These are phyloP conservation scores for Ceratobasidium sp. DNA, from an alignment of 1,284 basidiomycete species.

Conservation along the genomic window DNA sequence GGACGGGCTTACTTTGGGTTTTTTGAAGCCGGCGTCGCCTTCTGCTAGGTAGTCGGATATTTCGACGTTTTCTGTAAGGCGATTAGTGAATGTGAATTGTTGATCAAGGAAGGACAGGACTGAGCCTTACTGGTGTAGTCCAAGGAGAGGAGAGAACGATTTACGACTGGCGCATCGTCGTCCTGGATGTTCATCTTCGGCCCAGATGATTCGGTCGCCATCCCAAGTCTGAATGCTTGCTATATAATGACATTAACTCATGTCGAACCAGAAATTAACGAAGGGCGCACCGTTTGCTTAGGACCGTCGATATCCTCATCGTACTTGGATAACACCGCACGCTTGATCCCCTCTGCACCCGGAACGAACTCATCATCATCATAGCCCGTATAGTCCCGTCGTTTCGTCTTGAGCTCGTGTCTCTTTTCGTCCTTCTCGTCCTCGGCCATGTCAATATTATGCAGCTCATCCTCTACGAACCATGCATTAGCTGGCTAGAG, in stretches of 20 bases:
- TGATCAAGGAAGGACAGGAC: neutral
- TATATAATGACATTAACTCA: conserved; percentile 16
- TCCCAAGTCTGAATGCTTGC: conserved; percentile 85
- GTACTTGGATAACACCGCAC: conserved; percentile 92
- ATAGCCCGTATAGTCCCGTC: conserved; percentile 92
- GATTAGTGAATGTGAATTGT: neutral
- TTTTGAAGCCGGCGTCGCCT: conserved; percentile 94
- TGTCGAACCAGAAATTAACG: neutral
- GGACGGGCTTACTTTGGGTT: conserved; percentile 83
- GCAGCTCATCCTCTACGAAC: conserved; percentile 91
- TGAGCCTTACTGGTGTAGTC: conserved; percentile 86
- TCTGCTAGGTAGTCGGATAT: conserved; percentile 90
- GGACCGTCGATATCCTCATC: conserved; percentile 87
- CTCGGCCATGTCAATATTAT: conserved; percentile 94
- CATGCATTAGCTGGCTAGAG: neutral
- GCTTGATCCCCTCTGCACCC: conserved; percentile 81
- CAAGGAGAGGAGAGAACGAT: conserved; percentile 86
- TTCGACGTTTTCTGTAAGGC: conserved; percentile 84
- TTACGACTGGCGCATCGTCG: conserved; percentile 73
- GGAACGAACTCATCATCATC: conserved; percentile 92
- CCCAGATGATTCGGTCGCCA: conserved; percentile 61
- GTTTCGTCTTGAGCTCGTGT: conserved; percentile 89
- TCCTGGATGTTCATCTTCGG: conserved; percentile 63
- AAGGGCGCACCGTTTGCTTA: conserved; percentile 70
- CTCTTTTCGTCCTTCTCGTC: conserved; percentile 83